Conservation (phyloP, 345 rosid species). For the Cochlearia excelsa region DNA sequence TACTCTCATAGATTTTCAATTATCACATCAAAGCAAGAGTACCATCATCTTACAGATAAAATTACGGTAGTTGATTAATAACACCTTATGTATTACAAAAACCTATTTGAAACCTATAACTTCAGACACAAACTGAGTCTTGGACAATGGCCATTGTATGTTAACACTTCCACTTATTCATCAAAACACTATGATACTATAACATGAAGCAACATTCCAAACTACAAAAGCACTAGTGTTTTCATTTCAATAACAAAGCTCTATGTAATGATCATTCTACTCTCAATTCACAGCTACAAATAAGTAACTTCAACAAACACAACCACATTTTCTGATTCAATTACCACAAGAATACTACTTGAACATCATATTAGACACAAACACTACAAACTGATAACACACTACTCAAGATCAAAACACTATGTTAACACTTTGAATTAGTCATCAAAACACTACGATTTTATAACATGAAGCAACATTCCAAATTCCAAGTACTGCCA, state of each 20-base stretch:
- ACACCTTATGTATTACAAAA: too few relatives aligned
- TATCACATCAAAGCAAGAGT: neutral
- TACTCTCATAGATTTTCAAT: slow-evolving; percentile 6
- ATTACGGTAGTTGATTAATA: neutral
- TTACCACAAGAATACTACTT: neutral
- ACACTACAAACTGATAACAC: neutral
- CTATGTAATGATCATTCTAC: neutral
- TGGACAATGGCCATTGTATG: neutral
- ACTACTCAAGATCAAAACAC: too few relatives aligned
- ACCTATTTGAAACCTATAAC: neutral
- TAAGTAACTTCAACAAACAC: slow-evolving; percentile 1
- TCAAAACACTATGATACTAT: neutral
- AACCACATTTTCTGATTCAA: neutral
- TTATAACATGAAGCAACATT: too few relatives aligned
- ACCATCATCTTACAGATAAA: neutral
- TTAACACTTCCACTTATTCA: neutral
- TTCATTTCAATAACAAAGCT: neutral
- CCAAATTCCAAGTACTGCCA: too few relatives aligned
- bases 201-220: slow-evolving; percentile 14
- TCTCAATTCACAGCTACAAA: neutral
- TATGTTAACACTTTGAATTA: too few relatives aligned
- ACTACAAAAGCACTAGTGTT: slow-evolving; percentile 11
- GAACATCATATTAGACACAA: neutral
- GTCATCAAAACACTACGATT: too few relatives aligned
- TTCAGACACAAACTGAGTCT: neutral